Percentiles rank a stretch among this genome's conserved stretches.
Evolutionary conservation across 2,329 filamentous ascomycete genomes (phyloP).

Genomic region (Pseudocercospora crystallina): DNA sequence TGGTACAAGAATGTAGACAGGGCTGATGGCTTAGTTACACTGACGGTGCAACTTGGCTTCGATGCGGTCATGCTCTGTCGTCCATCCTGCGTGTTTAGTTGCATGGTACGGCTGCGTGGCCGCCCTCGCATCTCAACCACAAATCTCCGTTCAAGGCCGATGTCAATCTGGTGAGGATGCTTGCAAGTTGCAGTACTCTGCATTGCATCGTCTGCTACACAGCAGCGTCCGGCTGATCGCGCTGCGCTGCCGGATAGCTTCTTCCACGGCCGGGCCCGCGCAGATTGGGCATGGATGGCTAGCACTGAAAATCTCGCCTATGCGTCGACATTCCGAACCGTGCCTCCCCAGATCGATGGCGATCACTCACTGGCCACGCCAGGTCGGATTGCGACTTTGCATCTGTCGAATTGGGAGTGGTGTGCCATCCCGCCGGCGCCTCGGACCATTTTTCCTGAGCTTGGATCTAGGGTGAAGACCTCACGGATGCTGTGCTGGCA

Average conservation of each 20-base stretch:
- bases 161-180: neutral
- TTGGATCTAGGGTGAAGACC: neutral
- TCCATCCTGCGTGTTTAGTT: conserved; percentile 1
- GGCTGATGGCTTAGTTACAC: neutral
- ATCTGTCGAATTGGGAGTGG: conserved; percentile 8
- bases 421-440: conserved; percentile 11
- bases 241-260: conserved; percentile 7
- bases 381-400: neutral
- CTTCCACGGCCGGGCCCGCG: conserved; percentile 20
- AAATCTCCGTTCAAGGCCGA: conserved; percentile 13
- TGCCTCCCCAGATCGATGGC: conserved; percentile 19
- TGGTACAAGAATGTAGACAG: conserved; percentile 8
- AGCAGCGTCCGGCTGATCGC: conserved; percentile 16
- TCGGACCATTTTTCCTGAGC: conserved; percentile 8
- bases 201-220: conserved; percentile 6
- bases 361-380: conserved; percentile 14
- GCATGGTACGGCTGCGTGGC: conserved; percentile 8
- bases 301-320: conserved; percentile 16
- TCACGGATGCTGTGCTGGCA: conserved; percentile 14
- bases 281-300: conserved; percentile 9
- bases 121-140: neutral
- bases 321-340: conserved; percentile 17
- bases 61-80: neutral
- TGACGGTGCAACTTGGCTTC: too few species aligned
- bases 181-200: neutral